Evolutionary conservation across 2,329 filamentous ascomycete genomes (phyloP), one percentile per base, ranked within the genome.

Genomic region (Botryotinia convoluta): DNA sequence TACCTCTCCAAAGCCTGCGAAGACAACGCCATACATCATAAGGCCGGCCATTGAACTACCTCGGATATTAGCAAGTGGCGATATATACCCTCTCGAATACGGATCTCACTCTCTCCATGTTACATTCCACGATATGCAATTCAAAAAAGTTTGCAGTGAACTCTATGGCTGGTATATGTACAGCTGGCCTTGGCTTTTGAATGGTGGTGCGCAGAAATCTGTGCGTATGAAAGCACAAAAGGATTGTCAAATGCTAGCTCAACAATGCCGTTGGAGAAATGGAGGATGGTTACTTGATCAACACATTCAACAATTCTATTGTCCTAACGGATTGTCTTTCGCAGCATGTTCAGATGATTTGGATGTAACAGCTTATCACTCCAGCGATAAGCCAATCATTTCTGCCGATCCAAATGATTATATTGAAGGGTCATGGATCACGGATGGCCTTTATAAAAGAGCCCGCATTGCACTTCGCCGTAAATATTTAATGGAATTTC

Each of bases 251-350:
- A 32, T 51, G 16, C 26, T 71, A 42, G 69, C 54, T 35, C 54
- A 71, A 37, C 69, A 71, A n/a, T 71, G 69, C 29, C 54, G 69
- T 8, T 71, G 69, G 69, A 62, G 69, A 18, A 71, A 26, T 14
- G 69, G 69, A 45, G 69, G 69, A 2, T 71, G 69, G 69, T 26
- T 71, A 22, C 54, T 71, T 29, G 69, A 71, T 71, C 59, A 63
- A 63, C 69, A 71, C 10, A 61, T 71, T 20, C 39, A 51, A 32
- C 32, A 42, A 39, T 71, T 71, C 29, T 71, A 71, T n/a, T 35
- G 18, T 22, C 39, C 61, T 18, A 32, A 18, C 26, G 26, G 60
- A 5, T 22, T 37, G 35, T 35, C n/a, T 10, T 22, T 51, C 8
- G 4, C n/a, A 37, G 35, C 35, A 29, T 48, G 16, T 22, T n/a